Percentiles rank a stretch among this genome's conserved stretches.
Conservation (phyloP, 257 asterid species). For the Ilex asprella region DNA sequence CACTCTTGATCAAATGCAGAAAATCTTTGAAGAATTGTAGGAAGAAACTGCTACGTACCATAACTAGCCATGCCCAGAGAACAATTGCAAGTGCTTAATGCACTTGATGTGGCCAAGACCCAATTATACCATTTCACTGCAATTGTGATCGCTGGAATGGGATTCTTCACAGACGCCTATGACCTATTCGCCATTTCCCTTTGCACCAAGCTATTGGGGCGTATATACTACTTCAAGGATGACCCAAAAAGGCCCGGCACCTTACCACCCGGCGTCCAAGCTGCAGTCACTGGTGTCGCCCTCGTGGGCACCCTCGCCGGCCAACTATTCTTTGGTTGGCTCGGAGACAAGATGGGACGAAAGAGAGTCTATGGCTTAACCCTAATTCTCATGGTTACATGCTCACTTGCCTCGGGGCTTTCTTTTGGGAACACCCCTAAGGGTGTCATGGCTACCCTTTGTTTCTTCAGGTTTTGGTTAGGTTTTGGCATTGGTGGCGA, state of each 20-base stretch:
- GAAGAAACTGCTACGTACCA: no score
- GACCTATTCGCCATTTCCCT: constrained; percentile 53
- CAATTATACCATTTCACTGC: constrained; percentile 63
- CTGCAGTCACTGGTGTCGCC: constrained; percentile 47
- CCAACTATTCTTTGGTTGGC: constrained; percentile 38
- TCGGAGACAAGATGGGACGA: constrained; percentile 37
- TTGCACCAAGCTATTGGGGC: constrained; percentile 43
- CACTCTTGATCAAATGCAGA: no score
- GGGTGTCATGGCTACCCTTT: constrained; percentile 41
- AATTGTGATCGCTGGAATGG: constrained; percentile 68
- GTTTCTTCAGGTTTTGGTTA: constrained; percentile 53
- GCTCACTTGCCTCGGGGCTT: constrained; percentile 38
- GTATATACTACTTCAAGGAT: constrained; percentile 36
- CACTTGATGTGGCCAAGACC: constrained; percentile 60
- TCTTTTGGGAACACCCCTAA: constrained; percentile 28
- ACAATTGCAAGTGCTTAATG: constrained; percentile 45
- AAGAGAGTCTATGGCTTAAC: constrained; percentile 38
- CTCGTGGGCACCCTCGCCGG: constrained; percentile 33
- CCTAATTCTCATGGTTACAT: constrained; percentile 34
- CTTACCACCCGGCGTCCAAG: constrained; percentile 28
- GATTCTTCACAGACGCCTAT: constrained; percentile 67
- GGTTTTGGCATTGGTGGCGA: constrained; percentile 56
- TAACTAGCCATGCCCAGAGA: constrained; percentile 29
- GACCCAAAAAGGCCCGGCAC: constrained; percentile 25
- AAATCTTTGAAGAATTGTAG: no score